phyloP scores from a whole-genome alignment of 176 grass and related monocot species.

The Zea luxurians region DNA sequence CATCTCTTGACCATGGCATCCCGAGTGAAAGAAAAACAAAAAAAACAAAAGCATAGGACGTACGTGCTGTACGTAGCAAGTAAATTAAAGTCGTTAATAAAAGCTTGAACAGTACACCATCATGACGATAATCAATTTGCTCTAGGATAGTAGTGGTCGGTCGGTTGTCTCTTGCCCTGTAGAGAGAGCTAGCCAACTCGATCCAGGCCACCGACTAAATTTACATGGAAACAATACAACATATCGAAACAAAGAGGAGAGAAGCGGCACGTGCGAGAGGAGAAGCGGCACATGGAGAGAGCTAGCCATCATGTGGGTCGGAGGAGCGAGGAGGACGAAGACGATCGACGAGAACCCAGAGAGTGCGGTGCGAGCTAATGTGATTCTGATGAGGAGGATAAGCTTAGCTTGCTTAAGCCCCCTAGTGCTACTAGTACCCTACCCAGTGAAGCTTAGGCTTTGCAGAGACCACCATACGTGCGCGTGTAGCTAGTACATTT shows the following conservation, averaged over 20 bases:
- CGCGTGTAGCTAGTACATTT: slow-evolving; percentile 39
- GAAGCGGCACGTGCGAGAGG: too few relatives aligned
- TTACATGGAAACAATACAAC: slow-evolving; percentile 41
- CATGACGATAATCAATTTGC: slow-evolving; percentile 45
- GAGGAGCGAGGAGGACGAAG: background rate
- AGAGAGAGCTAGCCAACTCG: slow-evolving; percentile 68
- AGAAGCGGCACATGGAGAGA: background rate
- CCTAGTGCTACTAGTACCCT: slow-evolving; percentile 55
- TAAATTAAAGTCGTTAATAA: slow-evolving; percentile 51
- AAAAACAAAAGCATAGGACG: slow-evolving; percentile 17
- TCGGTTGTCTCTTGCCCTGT: slow-evolving; percentile 71
- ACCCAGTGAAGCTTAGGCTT: slow-evolving; percentile 37
- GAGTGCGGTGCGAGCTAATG: slow-evolving; percentile 38
- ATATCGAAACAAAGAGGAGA: slow-evolving; percentile 13
- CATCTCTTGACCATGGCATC: slow-evolving; percentile 5
- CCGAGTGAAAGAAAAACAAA: slow-evolving; percentile 5
- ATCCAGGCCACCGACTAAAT: slow-evolving; percentile 70
- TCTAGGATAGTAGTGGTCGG: slow-evolving; percentile 76
- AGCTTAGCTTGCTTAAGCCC: slow-evolving; percentile 57
- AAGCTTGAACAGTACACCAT: slow-evolving; percentile 37
- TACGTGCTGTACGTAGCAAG: background rate
- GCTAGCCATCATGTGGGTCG: background rate
- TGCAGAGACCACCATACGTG: slow-evolving; percentile 29
- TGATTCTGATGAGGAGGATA: slow-evolving; percentile 27
- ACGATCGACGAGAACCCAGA: slow-evolving; percentile 17